Percentiles rank a stretch among this genome's conserved stretches.
Conservation (phyloP, 257 asterid genomes). For the Forsythia suspensa region DNA sequence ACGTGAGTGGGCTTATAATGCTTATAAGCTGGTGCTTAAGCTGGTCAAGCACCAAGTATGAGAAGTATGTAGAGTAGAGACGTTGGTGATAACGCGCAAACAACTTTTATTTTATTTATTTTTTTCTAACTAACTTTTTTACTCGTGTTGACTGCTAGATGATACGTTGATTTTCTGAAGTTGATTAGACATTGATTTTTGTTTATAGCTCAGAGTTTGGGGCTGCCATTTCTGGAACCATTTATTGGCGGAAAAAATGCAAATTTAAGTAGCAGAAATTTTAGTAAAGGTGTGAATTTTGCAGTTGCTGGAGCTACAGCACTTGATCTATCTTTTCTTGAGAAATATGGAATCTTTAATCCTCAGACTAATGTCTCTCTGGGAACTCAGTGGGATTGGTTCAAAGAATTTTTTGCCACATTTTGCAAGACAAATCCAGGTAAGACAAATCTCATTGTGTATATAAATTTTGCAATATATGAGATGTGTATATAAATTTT, state of each 20-base stretch:
- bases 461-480: too few relatives aligned
- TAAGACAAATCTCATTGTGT: too few relatives aligned
- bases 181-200: too few relatives aligned
- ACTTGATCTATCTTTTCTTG: constrained; percentile 29
- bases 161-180: too few relatives aligned
- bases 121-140: too few relatives aligned
- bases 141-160: too few relatives aligned
- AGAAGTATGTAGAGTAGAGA: too few relatives aligned
- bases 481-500: too few relatives aligned
- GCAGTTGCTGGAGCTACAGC: constrained; percentile 59
- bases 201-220: constrained; percentile 40
- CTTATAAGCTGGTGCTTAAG: too few relatives aligned
- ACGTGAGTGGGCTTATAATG: too few relatives aligned
- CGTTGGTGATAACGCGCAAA: too few relatives aligned
- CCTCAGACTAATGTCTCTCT: constrained; percentile 37
- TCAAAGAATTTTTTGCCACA: constrained; percentile 35
- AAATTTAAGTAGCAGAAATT: neutral
- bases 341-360: constrained; percentile 32
- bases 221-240: constrained; percentile 42
- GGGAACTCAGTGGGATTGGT: constrained; percentile 44
- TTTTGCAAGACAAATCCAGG: constrained; percentile 33
- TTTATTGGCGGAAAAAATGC: constrained; percentile 22
- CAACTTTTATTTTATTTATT: neutral
- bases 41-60: too few relatives aligned
- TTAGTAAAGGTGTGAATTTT: constrained; percentile 47